Evolutionary conservation across 805 yeast species (phyloP), one percentile per base, ranked within the genome.

Genomic region (Cyberlindnera mrakii): DNA sequence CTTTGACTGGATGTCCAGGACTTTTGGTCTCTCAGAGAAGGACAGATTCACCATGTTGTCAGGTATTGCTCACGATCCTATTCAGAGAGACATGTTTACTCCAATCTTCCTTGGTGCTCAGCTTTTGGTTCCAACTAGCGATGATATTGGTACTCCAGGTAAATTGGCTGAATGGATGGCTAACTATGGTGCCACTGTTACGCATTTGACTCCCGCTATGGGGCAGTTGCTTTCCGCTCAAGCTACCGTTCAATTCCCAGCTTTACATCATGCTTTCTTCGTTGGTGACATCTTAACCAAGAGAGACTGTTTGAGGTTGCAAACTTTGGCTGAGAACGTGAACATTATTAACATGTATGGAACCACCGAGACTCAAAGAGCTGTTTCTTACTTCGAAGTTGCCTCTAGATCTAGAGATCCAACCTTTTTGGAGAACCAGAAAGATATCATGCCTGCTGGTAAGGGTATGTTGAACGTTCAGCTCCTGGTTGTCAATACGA

Each of bases 171-270:
- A 87, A 56, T 93, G 99, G 99, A 90, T 93, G 96, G 78, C 82
- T 30, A 80, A 74, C 44, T 78, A 89, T 55, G 86, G 85, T 14
- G 96, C 97, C 23, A 83, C 96, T 2, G 97, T 93, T 1, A 93
- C 99, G 1, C 99, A 93, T 65, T 75, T 93, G 66, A 93, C 99
- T 1, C 99, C 99, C 5, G 99, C 99, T 6, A 93, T 95, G 99
- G 99, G 99, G 48, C 99, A 93, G 66, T 71, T 93, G 45, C 72
- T 93, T 55, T 84, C 96, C 48, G 97, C 98, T 5, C 97, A 93
- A 68, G 99, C 99, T 16, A 72, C 85, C 13, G 82, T 93, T 11
- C 82, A 83, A 43, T 85, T 93, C 61, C 91, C 96, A 20, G 59
- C 79, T 4, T 73, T 93, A 48, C 96, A 87, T 60, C 97, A 91